A percentile compares a stretch with the other conserved stretches of the same genome.
phyloP scores from a whole-genome alignment of 73 alveolate genomes.

The Breviolum minutum region DNA sequence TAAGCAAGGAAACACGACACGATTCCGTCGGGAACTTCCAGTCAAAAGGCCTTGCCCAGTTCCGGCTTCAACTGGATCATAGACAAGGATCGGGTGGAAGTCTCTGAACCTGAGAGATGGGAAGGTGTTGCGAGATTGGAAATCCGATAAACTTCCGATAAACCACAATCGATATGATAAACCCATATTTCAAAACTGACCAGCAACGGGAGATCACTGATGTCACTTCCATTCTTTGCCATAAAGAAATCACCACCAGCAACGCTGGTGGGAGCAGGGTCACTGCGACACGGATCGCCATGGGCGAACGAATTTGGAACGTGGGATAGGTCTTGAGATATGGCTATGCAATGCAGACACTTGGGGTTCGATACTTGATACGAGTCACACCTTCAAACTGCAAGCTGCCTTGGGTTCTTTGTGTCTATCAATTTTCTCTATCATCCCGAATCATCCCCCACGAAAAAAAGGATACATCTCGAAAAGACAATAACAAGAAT shows the following conservation, averaged over 20 bases:
- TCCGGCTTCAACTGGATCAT: constrained; percentile 89
- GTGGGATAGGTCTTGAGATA: not conserved
- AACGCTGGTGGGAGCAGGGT: not conserved
- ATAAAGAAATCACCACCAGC: not conserved
- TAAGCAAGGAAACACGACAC: not conserved
- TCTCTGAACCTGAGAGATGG: not conserved
- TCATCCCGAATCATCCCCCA: too few relatives aligned
- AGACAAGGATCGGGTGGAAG: not conserved
- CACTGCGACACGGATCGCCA: constrained; percentile 6
- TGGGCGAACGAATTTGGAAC: not conserved
- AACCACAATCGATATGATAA: too few relatives aligned
- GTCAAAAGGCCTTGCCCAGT: not conserved
- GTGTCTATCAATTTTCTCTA: too few relatives aligned
- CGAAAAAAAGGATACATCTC: too few relatives aligned
- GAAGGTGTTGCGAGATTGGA: not conserved
- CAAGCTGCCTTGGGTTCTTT: too few relatives aligned
- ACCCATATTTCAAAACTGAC: too few relatives aligned
- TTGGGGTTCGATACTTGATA: too few relatives aligned
- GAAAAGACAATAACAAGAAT: too few relatives aligned
- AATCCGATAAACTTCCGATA: too few relatives aligned
- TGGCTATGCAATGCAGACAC: not conserved
- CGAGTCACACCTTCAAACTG: too few relatives aligned
- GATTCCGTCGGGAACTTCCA: not conserved
- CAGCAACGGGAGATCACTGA: too few relatives aligned
- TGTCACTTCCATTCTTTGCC: not conserved